Conservation (phyloP, 2,329 filamentous ascomycete genomes). For the Cryoendolithus antarcticus region DNA sequence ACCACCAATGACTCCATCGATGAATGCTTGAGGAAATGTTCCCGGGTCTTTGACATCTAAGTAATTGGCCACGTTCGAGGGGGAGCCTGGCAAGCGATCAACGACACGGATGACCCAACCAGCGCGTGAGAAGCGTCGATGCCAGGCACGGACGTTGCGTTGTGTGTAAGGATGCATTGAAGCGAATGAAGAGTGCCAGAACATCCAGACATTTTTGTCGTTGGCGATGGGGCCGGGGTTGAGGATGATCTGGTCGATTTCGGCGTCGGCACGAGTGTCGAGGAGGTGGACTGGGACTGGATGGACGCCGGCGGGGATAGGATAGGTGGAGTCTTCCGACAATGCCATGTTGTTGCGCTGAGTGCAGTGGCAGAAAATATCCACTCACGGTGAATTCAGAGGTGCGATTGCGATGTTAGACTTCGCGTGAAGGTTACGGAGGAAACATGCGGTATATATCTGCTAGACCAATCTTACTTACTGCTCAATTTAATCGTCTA, state of each 20-base stretch:
- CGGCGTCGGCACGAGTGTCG: no score
- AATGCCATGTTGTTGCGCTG: no score
- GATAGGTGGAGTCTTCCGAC: no score
- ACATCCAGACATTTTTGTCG: constrained; percentile 47
- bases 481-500: no score
- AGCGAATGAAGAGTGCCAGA: constrained; percentile 42
- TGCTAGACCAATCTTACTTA: no score
- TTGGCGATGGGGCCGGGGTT: constrained; percentile 39
- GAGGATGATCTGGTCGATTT: constrained; percentile 38
- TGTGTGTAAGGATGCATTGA: constrained; percentile 40
- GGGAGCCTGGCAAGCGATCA: constrained; percentile 32
- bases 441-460: no score
- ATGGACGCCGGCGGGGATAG: no score
- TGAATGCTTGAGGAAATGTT: constrained; percentile 40
- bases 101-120: constrained; percentile 45
- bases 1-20: constrained; percentile 37
- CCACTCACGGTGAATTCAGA: no score
- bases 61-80: constrained; percentile 38
- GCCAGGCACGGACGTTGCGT: constrained; percentile 42
- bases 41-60: constrained; percentile 33
- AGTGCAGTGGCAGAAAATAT: no score
- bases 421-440: no score
- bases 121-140: constrained; percentile 37
- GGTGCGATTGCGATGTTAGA: no score
- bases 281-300: no score